Conservation (phyloP, 2,329 filamentous ascomycete genomes). For the Fusarium sp. region DNA sequence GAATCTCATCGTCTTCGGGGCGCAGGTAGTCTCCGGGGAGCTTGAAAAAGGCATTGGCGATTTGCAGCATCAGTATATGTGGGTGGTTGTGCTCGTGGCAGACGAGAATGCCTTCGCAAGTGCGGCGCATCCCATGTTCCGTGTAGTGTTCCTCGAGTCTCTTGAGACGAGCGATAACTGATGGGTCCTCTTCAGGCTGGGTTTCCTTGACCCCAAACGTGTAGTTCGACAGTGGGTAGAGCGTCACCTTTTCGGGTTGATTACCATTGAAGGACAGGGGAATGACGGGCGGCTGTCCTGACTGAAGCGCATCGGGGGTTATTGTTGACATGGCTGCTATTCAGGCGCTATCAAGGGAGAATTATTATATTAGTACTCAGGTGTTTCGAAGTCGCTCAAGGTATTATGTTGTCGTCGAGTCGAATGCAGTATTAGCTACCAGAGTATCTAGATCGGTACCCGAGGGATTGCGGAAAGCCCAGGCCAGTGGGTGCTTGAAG, state of each 20-base stretch:
- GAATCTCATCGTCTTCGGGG: conserved; percentile 88
- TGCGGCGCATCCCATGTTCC: conserved; percentile 93
- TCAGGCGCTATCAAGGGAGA: neutral
- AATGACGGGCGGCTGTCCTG: conserved; percentile 78
- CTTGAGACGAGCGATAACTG: conserved; percentile 89
- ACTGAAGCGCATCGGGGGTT: conserved; percentile 78
- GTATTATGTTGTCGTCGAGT: neutral
- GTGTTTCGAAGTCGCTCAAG: neutral
- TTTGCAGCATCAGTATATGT: conserved; percentile 98
- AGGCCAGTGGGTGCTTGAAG: conserved; percentile 5
- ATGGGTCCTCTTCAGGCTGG: conserved; percentile 97
- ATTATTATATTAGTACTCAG: neutral
- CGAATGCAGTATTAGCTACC: conserved; percentile 2
- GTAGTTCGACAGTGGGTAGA: conserved; percentile 97
- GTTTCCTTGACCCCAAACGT: conserved; percentile 99
- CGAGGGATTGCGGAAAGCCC: neutral
- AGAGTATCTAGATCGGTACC: conserved; percentile 3
- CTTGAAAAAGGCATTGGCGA: conserved; percentile 99
- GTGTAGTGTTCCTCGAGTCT: conserved; percentile 95
- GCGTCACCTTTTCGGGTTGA: conserved; percentile 87
- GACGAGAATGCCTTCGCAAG: conserved; percentile 95
- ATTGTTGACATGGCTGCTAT: conserved; percentile 78
- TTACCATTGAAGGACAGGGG: conserved; percentile 87
- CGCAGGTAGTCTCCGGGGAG: conserved; percentile 94
- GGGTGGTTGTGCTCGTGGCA: conserved; percentile 99